Conservation (phyloP, 768 basidiomycete genomes). For the Mycena pura region DNA sequence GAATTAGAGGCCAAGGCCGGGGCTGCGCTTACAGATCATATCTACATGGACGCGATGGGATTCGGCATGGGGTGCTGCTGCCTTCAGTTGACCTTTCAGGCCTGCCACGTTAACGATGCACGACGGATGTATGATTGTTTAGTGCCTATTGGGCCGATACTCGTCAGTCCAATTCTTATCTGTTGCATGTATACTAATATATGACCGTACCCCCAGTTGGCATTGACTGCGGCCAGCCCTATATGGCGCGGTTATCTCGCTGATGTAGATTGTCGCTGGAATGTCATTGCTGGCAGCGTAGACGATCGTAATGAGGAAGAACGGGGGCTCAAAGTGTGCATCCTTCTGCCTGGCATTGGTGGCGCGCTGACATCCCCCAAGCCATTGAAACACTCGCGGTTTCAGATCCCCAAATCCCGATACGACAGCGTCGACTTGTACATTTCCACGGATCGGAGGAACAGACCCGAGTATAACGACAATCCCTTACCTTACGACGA, state of each 20-base stretch:
- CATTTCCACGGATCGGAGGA: conserved; percentile 84
- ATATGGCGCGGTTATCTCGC: conserved; percentile 94
- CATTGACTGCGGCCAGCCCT: conserved; percentile 93
- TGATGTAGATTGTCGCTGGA: conserved; percentile 98
- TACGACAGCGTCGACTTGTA: conserved; percentile 97
- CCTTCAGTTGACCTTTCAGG: conserved; percentile 96
- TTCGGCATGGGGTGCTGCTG: conserved; percentile 99
- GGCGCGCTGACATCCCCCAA: conserved; percentile 37
- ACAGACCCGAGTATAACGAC: conserved; percentile 95
- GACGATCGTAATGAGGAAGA: conserved; percentile 98
- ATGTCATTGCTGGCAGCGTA: conserved; percentile 97
- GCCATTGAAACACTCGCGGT: conserved; percentile 79
- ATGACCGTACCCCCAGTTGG: conserved; percentile 61
- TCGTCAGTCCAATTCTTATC: conserved; percentile 60
- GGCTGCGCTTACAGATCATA: conserved; percentile 87
- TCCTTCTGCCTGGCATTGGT: not conserved
- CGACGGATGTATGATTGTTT: conserved; percentile 95
- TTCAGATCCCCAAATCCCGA: conserved; percentile 92
- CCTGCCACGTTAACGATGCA: conserved; percentile 92
- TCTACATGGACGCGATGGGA: conserved; percentile 99
- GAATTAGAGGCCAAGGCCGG: conserved; percentile 84
- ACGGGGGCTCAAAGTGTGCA: conserved; percentile 78
- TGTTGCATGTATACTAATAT: not conserved
- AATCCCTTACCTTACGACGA: conserved; percentile 80
- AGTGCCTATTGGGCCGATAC: conserved; percentile 92